Evolutionary conservation across 2,329 filamentous ascomycete species (phyloP).

Genomic region (Talaromyces funiculosus): DNA sequence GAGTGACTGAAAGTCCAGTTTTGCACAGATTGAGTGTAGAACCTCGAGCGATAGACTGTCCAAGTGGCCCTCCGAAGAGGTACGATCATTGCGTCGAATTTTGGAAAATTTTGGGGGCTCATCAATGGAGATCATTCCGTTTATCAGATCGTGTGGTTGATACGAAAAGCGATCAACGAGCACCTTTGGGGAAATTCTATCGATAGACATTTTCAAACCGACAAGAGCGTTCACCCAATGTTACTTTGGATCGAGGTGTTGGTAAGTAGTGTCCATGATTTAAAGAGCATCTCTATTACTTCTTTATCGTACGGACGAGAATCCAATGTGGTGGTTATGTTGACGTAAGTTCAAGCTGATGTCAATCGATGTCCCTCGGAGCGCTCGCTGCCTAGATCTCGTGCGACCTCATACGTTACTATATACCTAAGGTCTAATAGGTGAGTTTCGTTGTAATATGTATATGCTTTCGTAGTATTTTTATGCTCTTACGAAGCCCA

Average conservation of each 20-base stretch:
- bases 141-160: background rate
- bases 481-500: background rate
- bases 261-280: no score
- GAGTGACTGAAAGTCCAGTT: background rate
- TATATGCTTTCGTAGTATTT: no score
- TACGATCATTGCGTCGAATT: background rate
- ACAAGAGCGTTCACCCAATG: background rate
- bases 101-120: background rate
- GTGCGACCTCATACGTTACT: no score
- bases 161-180: background rate
- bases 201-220: background rate
- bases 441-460: no score
- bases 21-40: background rate
- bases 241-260: background rate
- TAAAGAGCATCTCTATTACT: no score
- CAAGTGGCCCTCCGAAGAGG: background rate
- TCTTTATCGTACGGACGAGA: no score
- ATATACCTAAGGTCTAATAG: no score
- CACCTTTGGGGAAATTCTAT: background rate
- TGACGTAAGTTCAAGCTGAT: no score
- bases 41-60: background rate
- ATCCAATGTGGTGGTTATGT: no score
- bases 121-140: background rate
- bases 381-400: no score
- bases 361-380: no score